Evolutionary conservation across 805 yeast species (phyloP), one percentile per base, ranked within the genome.

Genomic region (Candida tibetensis): DNA sequence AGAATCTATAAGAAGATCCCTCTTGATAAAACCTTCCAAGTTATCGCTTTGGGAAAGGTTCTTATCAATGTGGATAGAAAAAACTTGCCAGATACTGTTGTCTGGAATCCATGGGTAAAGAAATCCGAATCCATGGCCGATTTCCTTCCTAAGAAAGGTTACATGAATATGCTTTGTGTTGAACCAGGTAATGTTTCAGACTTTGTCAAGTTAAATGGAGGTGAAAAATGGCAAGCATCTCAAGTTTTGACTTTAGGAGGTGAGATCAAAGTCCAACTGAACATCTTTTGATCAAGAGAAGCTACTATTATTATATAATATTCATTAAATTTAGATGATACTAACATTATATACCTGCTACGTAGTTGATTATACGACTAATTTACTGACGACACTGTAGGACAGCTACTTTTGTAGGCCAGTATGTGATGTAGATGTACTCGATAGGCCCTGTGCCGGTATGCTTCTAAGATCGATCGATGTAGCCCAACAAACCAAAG

Each of bases 31-130:
- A 45, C 72, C 5, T 66, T 86, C 28, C 88, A 83, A 55, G 81
- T 90, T 36, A 79, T 82, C 33, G 81, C 78, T 42, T 72, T 74
- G 39, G 93, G 91, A 32, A 74, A 78, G 46, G 90, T 87, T 5
- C 59, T 79, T 34, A 83, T 82, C 57, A 80, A 85, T 29, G 61
- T 91, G 25, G 69, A 76, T 37, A 74, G 95, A 55, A 65, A 64
- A 12, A 82, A 82, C 51, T 67, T 86, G 49, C 80, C 77, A 0
- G 81, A 77, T 46, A 69, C 76, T 4, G 98, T 93, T 34, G 97
- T 93, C 39, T 93, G 99, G 99, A 93, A 93, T 62, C 99, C 99
- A 26, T 93, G 98, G 99, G 70, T 77, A 48, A 74, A 83, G 40
- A 86, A 85, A 60, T 77, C 93, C n/a, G 70, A 66, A 17, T 81